Evolutionary conservation across 352 stramenopile species (phyloP).

Genomic region (Phytophthora cactorum): DNA sequence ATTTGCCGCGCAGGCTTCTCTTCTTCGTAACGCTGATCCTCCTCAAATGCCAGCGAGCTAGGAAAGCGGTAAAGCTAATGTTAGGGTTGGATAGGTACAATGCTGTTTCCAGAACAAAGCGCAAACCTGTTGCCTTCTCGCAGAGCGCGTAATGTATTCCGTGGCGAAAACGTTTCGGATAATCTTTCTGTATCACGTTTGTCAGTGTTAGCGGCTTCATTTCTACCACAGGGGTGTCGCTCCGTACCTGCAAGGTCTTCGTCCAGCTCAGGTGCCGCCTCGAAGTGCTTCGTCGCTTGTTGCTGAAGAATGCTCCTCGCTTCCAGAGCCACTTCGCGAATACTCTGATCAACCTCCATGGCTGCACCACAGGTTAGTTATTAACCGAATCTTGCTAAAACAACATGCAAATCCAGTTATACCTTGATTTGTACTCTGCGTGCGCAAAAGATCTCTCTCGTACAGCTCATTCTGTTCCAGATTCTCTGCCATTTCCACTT

Average conservation of each 20-base stretch:
- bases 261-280: conserved; percentile 38
- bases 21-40: conserved; percentile 28
- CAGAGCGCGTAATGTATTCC: conserved; percentile 45
- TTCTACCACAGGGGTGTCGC: not conserved
- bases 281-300: conserved; percentile 50
- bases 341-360: conserved; percentile 61
- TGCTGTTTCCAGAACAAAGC: not conserved
- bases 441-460: conserved; percentile 65
- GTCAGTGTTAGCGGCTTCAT: not conserved
- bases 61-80: not conserved
- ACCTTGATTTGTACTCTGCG: conserved; percentile 62
- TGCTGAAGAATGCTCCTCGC: conserved; percentile 62
- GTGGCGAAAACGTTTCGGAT: conserved; percentile 72
- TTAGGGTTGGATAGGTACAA: not conserved
- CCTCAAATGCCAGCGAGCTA: conserved; percentile 33
- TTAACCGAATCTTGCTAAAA: not conserved
- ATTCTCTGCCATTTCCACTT: conserved; percentile 76
- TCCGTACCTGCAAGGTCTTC: conserved; percentile 48
- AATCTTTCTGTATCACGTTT: conserved; percentile 45
- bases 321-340: conserved; percentile 65
- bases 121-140: conserved; percentile 54
- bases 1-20: conserved; percentile 27
- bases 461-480: conserved; percentile 80
- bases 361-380: conserved; percentile 32
- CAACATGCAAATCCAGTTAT: not conserved